phyloP scores from a whole-genome alignment of 2,329 filamentous ascomycete species.

The Neonectria hederae region DNA sequence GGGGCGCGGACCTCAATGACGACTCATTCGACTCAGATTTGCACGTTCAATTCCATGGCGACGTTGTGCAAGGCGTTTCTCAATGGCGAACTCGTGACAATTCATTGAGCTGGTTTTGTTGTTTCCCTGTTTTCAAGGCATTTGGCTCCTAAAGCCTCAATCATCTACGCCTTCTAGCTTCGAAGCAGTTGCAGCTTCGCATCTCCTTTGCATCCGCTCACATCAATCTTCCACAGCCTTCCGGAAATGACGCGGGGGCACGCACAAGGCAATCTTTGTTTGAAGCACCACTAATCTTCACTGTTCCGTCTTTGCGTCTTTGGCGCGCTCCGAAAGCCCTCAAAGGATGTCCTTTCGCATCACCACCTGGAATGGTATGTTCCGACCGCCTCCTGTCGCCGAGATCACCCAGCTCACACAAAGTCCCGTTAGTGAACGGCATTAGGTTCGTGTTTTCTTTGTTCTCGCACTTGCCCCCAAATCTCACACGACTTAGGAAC shows the following conservation, averaged over 20 bases:
- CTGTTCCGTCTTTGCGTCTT: background rate
- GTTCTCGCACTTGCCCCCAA: background rate
- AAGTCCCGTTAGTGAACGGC: slow-evolving; percentile 71
- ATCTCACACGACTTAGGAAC: slow-evolving; percentile 62
- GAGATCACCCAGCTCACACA: slow-evolving; percentile 9
- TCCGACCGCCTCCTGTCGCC: background rate
- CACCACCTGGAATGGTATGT: slow-evolving; percentile 84
- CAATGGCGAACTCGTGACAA: background rate
- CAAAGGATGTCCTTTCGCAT: slow-evolving; percentile 77
- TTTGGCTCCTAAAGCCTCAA: slow-evolving; percentile 2
- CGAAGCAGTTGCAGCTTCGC: background rate
- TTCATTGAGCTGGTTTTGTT: background rate
- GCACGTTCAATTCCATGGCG: too few species aligned
- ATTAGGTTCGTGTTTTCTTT: slow-evolving; percentile 67
- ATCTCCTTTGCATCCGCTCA: background rate
- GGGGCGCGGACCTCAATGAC: slow-evolving; percentile 11
- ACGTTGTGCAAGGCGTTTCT: background rate
- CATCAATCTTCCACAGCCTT: background rate
- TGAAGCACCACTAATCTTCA: background rate
- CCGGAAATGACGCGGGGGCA: slow-evolving; percentile 6
- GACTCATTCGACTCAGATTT: background rate
- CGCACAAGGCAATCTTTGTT: background rate
- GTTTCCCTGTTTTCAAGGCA: background rate
- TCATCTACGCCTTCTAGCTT: background rate
- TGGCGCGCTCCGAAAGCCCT: background rate